A percentile compares a stretch with the other conserved stretches of the same genome.
Conservation (phyloP, 176 grass and related monocot genomes). For the Elaeis guineensis region DNA sequence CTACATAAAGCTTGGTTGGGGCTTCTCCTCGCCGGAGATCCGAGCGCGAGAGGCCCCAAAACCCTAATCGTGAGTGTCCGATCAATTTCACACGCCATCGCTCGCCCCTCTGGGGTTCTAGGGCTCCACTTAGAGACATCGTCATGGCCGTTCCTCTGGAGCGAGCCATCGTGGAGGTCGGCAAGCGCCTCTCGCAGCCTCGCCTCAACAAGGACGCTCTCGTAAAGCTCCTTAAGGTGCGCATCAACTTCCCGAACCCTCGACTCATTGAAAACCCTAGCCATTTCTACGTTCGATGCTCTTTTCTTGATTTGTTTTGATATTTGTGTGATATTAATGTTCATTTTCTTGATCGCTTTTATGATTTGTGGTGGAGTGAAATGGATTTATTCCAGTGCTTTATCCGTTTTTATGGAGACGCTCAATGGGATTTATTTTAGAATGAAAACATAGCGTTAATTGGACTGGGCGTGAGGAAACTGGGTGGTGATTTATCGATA, state of each 20-base stretch:
- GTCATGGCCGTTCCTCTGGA: slow-evolving; percentile 26
- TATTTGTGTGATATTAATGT: neutral
- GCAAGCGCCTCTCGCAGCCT: slow-evolving; percentile 63
- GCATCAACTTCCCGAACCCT: neutral
- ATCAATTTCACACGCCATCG: too few species aligned
- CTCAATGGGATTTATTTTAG: too few species aligned
- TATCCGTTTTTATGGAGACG: too few species aligned
- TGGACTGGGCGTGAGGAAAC: too few species aligned
- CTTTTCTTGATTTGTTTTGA: neutral
- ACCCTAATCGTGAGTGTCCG: too few species aligned
- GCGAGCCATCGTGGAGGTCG: slow-evolving; percentile 46
- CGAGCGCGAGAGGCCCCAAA: too few species aligned
- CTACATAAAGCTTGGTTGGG: too few species aligned
- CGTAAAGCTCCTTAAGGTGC: slow-evolving; percentile 88
- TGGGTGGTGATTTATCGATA: too few species aligned
- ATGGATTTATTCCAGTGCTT: neutral
- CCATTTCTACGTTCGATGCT: neutral
- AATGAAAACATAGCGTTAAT: too few species aligned
- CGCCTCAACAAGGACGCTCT: slow-evolving; percentile 79
- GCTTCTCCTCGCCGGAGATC: too few species aligned
- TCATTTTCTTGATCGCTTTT: neutral
- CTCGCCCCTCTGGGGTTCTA: too few species aligned
- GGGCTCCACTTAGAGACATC: neutral
- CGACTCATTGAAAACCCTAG: neutral
- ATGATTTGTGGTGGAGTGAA: neutral